Base-by-base conservation (phyloP, 345 rosid species). In the Gynandropsis gynandra region DNA sequence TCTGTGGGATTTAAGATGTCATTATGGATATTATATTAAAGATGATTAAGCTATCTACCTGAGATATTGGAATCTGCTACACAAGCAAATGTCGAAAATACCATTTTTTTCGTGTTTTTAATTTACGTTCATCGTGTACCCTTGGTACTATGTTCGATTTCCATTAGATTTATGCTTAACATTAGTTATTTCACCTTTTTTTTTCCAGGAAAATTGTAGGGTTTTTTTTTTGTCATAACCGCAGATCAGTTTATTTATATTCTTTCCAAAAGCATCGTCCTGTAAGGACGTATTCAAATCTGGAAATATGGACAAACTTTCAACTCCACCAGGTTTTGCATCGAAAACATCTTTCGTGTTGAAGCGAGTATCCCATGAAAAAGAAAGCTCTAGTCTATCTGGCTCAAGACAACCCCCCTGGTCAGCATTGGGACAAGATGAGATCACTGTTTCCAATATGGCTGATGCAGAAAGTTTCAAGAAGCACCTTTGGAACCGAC, bases 341-440 rank as follows among this genome's bases (percentile, higher is more conserved):
- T 24, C 29, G 4, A 2, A 24, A 24, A 24, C 29, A 24, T 24
- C 29, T 5, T 24, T 24, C 5, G 54, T 58, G 54, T 31, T 65
- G 48, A 65, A 48, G 59, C 45, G 32, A 2, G 54, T 52, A 58
- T 42, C 17, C 29, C 43, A 8, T 37, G 69, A 20, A 15, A 16
- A 35, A 50, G 69, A 51, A 38, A 51, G 16, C 32, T 37, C n/a
- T n/a, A n/a, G n/a, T n/a, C n/a, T n/a, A n/a, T n/a, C n/a, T n/a
- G n/a, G n/a, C n/a, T 24, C 29, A 24, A 24, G 29, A 24, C 29
- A 2, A 5, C 4, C 29, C 29, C 5, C 59, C 7, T 37, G 36
- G 42, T 39, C 42, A 0, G 53, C 27, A 10, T 40, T 27, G 17
- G 45, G 43, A 45, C 69, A 15, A 20, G 64, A 50, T 43, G 42